Percentiles rank a stretch among this genome's conserved stretches.
Conservation (phyloP, 805 yeast genomes). For the Pichia membranifaciens region DNA sequence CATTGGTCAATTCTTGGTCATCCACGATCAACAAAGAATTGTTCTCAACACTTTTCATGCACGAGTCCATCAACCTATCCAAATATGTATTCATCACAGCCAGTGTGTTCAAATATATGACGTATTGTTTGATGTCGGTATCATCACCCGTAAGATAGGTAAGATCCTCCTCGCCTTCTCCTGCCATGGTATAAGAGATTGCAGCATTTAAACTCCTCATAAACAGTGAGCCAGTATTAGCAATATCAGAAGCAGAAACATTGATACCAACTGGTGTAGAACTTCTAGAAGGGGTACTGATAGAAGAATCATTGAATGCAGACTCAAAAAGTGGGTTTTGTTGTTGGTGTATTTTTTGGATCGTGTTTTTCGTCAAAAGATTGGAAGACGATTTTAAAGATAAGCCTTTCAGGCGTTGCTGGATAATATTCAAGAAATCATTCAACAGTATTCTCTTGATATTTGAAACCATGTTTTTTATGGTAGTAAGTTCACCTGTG, state of each 20-base stretch:
- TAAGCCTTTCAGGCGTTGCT: conserved; percentile 39
- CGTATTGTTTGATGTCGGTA: conserved; percentile 43
- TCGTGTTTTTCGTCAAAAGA: conserved; percentile 18
- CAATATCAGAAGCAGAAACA: conserved; percentile 29
- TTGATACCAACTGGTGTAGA: conserved; percentile 21
- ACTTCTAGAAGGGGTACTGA: conserved; percentile 11
- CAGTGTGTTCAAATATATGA: conserved; percentile 68
- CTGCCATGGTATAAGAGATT: conserved; percentile 31
- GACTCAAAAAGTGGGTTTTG: conserved; percentile 4
- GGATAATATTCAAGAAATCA: conserved; percentile 56
- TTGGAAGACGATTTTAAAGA: conserved; percentile 34
- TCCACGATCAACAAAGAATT: conserved; percentile 30
- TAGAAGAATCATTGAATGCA: background rate
- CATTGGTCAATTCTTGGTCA: conserved; percentile 25
- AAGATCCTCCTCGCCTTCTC: conserved; percentile 33
- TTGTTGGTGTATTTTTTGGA: conserved; percentile 19
- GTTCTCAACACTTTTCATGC: conserved; percentile 24
- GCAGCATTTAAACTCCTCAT: conserved; percentile 36
- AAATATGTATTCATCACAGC: conserved; percentile 58
- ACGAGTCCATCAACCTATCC: conserved; percentile 42
- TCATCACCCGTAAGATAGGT: conserved; percentile 24
- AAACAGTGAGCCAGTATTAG: conserved; percentile 28
- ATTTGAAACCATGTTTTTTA: conserved; percentile 49
- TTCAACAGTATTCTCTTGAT: conserved; percentile 55
- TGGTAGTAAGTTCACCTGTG: conserved; percentile 58